phyloP scores from a whole-genome alignment of 2,329 filamentous ascomycete genomes.

The Trichoderma guizhouense region DNA sequence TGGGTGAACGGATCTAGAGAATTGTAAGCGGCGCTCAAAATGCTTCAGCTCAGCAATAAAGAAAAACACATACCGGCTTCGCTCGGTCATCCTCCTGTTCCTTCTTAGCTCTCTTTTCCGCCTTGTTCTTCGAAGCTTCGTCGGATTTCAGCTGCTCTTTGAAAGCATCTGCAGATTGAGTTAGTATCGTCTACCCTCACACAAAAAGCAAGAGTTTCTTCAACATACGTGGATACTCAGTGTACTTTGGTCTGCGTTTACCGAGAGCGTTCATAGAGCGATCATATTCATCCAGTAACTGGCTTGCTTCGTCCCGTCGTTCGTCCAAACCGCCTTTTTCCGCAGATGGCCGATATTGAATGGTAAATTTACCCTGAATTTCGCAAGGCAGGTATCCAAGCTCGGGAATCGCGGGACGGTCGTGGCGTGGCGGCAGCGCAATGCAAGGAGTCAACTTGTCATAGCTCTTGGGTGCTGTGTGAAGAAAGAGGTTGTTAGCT shows the following conservation, averaged over 20 bases:
- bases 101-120: constrained; percentile 44
- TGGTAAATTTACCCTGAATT: constrained; percentile 42
- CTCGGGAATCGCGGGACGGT: constrained; percentile 39
- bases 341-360: constrained; percentile 39
- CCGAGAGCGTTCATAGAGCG: constrained; percentile 40
- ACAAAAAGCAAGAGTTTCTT: background rate
- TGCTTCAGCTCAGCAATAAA: background rate
- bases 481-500: background rate
- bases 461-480: constrained; percentile 40
- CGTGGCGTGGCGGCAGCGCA: constrained; percentile 39
- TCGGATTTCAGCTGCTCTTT: constrained; percentile 47
- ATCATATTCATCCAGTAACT: constrained; percentile 41
- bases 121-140: constrained; percentile 44
- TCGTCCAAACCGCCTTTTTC: constrained; percentile 42
- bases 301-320: constrained; percentile 39
- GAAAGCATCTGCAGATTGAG: constrained; percentile 35
- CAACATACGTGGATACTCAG: constrained; percentile 42
- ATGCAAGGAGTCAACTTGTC: constrained; percentile 44
- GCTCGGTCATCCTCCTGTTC: constrained; percentile 39
- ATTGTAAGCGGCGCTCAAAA: background rate
- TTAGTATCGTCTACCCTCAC: background rate
- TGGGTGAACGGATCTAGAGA: constrained; percentile 38
- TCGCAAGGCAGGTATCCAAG: constrained; percentile 42
- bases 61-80: constrained; percentile 37
- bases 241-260: constrained; percentile 44